Evolutionary conservation across 2,329 filamentous ascomycete species (phyloP).

Genomic region (Phoma sp.): DNA sequence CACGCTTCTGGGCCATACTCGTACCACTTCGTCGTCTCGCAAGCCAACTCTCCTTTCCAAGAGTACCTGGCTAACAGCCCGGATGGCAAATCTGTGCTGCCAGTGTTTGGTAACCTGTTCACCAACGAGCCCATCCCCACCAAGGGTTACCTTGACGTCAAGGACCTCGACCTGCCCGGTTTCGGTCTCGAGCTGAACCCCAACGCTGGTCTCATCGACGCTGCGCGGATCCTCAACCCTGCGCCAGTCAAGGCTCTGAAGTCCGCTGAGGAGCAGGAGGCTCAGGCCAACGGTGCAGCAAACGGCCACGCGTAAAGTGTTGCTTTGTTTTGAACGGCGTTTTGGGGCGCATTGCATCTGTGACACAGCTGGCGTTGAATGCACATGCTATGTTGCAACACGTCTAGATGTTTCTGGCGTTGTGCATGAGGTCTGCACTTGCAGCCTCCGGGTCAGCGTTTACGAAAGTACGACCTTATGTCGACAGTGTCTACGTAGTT

Average conservation of each 20-base stretch:
- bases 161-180: slow-evolving; percentile 83
- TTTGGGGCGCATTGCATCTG: slow-evolving; percentile 9
- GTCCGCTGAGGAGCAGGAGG: slow-evolving; percentile 32
- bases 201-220: slow-evolving; percentile 78
- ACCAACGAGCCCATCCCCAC: slow-evolving; percentile 86
- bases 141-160: slow-evolving; percentile 80
- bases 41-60: slow-evolving; percentile 92
- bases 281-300: slow-evolving; percentile 17
- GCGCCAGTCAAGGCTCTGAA: slow-evolving; percentile 56
- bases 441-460: slow-evolving; percentile 13
- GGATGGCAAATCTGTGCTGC: slow-evolving; percentile 86
- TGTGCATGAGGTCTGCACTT: slow-evolving; percentile 15
- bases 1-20: slow-evolving; percentile 93
- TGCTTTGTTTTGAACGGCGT: slow-evolving; percentile 3
- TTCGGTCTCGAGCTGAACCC: slow-evolving; percentile 91
- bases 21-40: slow-evolving; percentile 94
- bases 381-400: slow-evolving; percentile 10
- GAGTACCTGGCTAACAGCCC: slow-evolving; percentile 94
- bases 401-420: slow-evolving; percentile 28
- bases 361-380: slow-evolving; percentile 10
- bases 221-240: slow-evolving; percentile 74
- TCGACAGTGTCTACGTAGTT: slow-evolving; percentile 7
- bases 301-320: slow-evolving; percentile 26
- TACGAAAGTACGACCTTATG: slow-evolving; percentile 3
- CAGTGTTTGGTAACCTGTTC: slow-evolving; percentile 92